Evolutionary conservation across 495 filamentous ascomycete genomes (phyloP).

Genomic region (Annulohypoxylon moriforme): DNA sequence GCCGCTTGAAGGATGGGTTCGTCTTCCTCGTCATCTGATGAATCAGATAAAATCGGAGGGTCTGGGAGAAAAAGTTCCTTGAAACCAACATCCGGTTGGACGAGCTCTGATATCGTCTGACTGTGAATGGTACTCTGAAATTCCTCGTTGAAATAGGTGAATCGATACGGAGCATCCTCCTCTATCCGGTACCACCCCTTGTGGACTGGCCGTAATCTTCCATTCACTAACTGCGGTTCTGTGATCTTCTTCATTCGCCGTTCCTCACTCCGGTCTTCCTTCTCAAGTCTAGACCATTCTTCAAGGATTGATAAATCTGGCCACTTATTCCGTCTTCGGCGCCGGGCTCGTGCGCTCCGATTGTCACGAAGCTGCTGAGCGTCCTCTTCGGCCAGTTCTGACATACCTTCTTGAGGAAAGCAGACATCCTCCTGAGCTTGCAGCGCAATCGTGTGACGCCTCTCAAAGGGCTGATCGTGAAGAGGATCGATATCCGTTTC

Average conservation of each 20-base stretch:
- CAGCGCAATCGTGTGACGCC: slow-evolving; percentile 60
- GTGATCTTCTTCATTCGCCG: slow-evolving; percentile 91
- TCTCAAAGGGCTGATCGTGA: slow-evolving; percentile 52
- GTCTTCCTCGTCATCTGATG: slow-evolving; percentile 71
- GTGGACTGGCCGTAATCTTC: slow-evolving; percentile 81
- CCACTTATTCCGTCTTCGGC: slow-evolving; percentile 67
- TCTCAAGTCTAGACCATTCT: slow-evolving; percentile 91
- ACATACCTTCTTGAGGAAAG: slow-evolving; percentile 83
- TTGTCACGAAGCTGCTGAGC: slow-evolving; percentile 44
- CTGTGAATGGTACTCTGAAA: slow-evolving; percentile 94
- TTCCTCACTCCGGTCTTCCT: slow-evolving; percentile 87
- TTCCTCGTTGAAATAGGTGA: slow-evolving; percentile 98
- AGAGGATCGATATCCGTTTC: slow-evolving; percentile 50
- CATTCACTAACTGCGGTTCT: slow-evolving; percentile 91
- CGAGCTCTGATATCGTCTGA: slow-evolving; percentile 90
- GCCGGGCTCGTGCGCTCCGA: slow-evolving; percentile 52
- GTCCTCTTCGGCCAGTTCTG: slow-evolving; percentile 84
- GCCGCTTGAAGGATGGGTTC: slow-evolving; percentile 42
- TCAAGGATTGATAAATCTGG: slow-evolving; percentile 77
- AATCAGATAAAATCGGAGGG: slow-evolving; percentile 64
- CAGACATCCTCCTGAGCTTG: slow-evolving; percentile 89
- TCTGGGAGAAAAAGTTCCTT: slow-evolving; percentile 79
- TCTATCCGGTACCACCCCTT: slow-evolving; percentile 88
- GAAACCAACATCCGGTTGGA: slow-evolving; percentile 86
- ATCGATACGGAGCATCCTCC: slow-evolving; percentile 92